Evolutionary conservation across 345 rosid genomes (phyloP).

Genomic region (Eutrema japonicum): DNA sequence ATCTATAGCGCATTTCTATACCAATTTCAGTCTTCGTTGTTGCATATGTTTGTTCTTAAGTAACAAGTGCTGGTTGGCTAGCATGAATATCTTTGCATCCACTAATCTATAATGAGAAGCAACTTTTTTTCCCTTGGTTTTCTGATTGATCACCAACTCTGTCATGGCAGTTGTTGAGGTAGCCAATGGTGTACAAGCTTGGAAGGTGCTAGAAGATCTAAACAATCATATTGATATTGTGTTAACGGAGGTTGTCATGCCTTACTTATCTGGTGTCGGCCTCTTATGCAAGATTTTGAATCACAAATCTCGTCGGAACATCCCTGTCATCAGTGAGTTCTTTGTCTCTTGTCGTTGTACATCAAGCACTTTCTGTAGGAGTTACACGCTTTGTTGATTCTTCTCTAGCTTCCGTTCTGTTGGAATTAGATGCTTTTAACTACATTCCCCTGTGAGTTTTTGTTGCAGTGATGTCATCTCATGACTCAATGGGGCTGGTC

Average conservation of each 20-base stretch:
- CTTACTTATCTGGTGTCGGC: conserved; percentile 69
- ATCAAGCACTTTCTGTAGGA: conserved; percentile 13
- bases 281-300: conserved; percentile 77
- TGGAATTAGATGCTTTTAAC: conserved; percentile 46
- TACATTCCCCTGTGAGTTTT: conserved; percentile 34
- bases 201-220: conserved; percentile 74
- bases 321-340: conserved; percentile 84
- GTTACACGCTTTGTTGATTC: conserved; percentile 32
- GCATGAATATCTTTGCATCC: background rate
- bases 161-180: conserved; percentile 59
- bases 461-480: conserved; percentile 88
- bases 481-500: conserved; percentile 81
- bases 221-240: conserved; percentile 71
- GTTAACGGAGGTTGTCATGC: conserved; percentile 83
- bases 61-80: background rate
- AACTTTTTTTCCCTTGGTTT: background rate
- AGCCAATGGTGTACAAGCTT: conserved; percentile 76
- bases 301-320: conserved; percentile 66
- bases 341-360: conserved; percentile 22
- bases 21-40: conserved; percentile 29
- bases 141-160: conserved; percentile 13
- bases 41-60: background rate
- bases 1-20: background rate
- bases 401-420: conserved; percentile 22
- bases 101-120: background rate